Conservation (phyloP, 805 yeast genomes). For the Spencermartinsiella europaea region DNA sequence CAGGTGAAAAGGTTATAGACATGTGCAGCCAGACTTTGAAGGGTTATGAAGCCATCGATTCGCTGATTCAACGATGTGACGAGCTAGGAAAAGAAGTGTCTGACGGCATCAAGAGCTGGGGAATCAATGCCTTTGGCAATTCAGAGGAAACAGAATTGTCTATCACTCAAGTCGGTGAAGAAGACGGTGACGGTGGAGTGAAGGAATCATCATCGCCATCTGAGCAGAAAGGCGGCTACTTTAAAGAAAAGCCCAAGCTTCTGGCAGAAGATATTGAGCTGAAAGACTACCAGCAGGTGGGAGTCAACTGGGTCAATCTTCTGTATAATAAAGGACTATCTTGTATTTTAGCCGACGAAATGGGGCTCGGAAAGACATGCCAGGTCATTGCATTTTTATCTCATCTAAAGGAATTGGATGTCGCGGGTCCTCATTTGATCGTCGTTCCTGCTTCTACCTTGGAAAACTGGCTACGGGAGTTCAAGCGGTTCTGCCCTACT, state of each 20-base stretch:
- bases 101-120: conserved; percentile 77
- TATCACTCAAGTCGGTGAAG: conserved; percentile 45
- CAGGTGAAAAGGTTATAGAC: conserved; percentile 71
- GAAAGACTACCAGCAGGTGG: conserved; percentile 94
- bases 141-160: conserved; percentile 53
- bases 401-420: conserved; percentile 64
- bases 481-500: conserved; percentile 77
- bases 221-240: conserved; percentile 30
- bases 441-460: conserved; percentile 96
- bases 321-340: conserved; percentile 75
- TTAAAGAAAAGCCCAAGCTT: conserved; percentile 66
- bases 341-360: conserved; percentile 95
- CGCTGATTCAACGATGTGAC: conserved; percentile 80
- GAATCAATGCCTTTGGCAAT: conserved; percentile 56
- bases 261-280: conserved; percentile 60
- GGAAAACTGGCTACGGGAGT: conserved; percentile 97
- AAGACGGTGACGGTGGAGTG: conserved; percentile 32
- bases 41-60: conserved; percentile 93
- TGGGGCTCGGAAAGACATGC: conserved; percentile 95
- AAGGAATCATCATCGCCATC: conserved; percentile 19
- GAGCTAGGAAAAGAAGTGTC: conserved; percentile 68
- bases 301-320: conserved; percentile 85
- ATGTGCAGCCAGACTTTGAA: conserved; percentile 63
- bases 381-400: conserved; percentile 93
- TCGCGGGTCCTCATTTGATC: conserved; percentile 78